Base-by-base conservation (phyloP, 2,329 filamentous ascomycete genomes). In the Calonectria ilicicola region DNA sequence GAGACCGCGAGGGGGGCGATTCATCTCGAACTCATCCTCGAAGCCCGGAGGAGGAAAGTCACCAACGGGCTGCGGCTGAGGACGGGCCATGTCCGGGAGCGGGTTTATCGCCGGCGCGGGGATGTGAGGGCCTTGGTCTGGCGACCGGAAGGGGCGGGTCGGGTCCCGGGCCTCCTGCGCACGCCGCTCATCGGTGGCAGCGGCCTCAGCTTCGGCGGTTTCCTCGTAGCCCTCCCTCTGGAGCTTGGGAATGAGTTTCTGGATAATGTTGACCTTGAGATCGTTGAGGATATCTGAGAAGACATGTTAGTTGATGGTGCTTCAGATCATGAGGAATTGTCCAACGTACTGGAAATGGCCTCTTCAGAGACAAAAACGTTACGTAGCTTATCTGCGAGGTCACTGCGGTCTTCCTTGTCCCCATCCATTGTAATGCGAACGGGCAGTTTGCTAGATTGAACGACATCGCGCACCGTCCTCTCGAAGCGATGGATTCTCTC, bases 11-110 rank as follows among this genome's bases (percentile, higher is more conserved):
- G 81, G 80, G 49, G 92, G 94, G 1, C 92, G 88, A 73, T 94
- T 92, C 72, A 98, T 89, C 74, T 98, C 95, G 79, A 95, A 93
- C 80, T 98, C 95, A 81, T 99, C 96, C 76, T 98, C 97, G 76
- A 98, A 98, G 23, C 91, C 95, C 0, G 97, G 97, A 0, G 96
- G 96, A 0, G 93, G 91, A 76, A 98, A 95, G 76, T 96, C 94
- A 12, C 88, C 92, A 0, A 89, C 85, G 0, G 96, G 95, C 1
- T 73, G 72, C 1, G 94, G 94, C 23, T 90, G 87, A 0, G 89
- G 91, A 17, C 77, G 78, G 17, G 90, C 89, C 46, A 89, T 88
- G 2, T 86, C 89, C 14, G 89, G 91, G 42, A 94, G 88, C n/a
- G 91, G 92, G 79, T 93, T 92, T 58, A 90, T 85, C 75, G 92